Conservation (phyloP, 805 yeast genomes). For the Yarrowia sp. region DNA sequence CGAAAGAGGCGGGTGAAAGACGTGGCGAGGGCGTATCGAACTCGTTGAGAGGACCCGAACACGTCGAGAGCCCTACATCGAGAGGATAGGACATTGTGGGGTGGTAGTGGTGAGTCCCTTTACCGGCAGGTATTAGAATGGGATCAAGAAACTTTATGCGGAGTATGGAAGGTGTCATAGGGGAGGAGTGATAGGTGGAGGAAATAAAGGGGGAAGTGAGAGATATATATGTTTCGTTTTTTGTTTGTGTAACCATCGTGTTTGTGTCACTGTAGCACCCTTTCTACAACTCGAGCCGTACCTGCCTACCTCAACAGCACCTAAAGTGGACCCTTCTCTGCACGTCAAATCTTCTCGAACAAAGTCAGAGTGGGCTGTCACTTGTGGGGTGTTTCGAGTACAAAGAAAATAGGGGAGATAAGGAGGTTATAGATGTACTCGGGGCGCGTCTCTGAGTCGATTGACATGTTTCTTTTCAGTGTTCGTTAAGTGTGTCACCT, state of each 20-base stretch:
- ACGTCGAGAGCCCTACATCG: conserved; percentile 18
- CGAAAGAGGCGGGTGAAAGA: neutral
- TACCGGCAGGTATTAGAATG: no score
- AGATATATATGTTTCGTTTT: neutral
- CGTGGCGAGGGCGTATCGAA: conserved; percentile 20
- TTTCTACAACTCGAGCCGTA: neutral
- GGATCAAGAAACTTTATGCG: no score
- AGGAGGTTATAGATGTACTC: neutral
- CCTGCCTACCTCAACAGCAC: neutral
- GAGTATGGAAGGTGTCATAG: no score
- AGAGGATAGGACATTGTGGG: neutral
- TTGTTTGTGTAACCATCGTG: no score
- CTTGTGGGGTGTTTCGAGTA: neutral
- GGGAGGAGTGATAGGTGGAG: no score
- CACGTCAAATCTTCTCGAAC: conserved; percentile 1
- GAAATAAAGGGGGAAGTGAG: no score
- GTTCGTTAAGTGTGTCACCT: no score
- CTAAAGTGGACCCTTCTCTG: conserved; percentile 6
- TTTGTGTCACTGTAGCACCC: neutral
- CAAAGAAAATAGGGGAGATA: neutral
- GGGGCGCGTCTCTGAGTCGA: neutral
- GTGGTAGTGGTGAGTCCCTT: no score
- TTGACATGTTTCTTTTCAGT: no score
- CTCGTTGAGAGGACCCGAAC: conserved; percentile 20
- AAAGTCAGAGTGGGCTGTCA: neutral